These are phyloP conservation scores for Neotropicomus parvogracilis DNA, from an alignment of 1,284 basidiomycete genomes.

Conservation along the genomic window DNA sequence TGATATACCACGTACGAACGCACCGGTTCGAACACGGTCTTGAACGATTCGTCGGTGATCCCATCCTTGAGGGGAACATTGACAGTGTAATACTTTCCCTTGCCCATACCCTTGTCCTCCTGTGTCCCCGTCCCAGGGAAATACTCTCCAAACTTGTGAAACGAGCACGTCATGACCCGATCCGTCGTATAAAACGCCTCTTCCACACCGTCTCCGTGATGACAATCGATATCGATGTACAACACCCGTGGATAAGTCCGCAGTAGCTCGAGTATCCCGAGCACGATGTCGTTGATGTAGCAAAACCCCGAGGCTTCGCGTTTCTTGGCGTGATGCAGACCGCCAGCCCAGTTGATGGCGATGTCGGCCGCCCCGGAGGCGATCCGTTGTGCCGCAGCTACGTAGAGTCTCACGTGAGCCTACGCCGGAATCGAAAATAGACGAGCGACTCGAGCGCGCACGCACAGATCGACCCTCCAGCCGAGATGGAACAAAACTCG, in stretches of 20 bases:
- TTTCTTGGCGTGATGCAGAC: conserved; percentile 97
- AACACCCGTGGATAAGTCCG: conserved; percentile 83
- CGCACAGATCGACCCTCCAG: conserved; percentile 86
- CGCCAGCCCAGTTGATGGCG: conserved; percentile 97
- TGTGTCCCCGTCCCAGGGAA: conserved; percentile 93
- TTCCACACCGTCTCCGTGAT: conserved; percentile 98
- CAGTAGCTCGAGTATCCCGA: conserved; percentile 85
- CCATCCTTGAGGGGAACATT: conserved; percentile 96
- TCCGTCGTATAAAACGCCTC: conserved; percentile 99
- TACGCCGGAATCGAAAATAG: no score
- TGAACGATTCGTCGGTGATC: conserved; percentile 81
- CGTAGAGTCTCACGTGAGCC: neutral
- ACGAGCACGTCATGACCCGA: conserved; percentile 93
- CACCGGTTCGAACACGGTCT: conserved; percentile 86
- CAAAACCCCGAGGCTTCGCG: conserved; percentile 95
- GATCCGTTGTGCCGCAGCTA: conserved; percentile 81
- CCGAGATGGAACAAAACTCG: conserved; percentile 96
- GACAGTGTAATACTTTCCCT: conserved; percentile 87
- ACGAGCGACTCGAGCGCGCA: conserved; percentile 4
- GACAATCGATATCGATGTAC: conserved; percentile 98
- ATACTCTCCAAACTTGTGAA: conserved; percentile 97
- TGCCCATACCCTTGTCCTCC: conserved; percentile 81
- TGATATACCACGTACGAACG: conserved; percentile 29
- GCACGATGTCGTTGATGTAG: conserved; percentile 96
- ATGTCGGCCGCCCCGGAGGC: conserved; percentile 85